These are phyloP conservation scores for Pythium angustatum DNA, from an alignment of 352 stramenopile species.

Conservation along the genomic window DNA sequence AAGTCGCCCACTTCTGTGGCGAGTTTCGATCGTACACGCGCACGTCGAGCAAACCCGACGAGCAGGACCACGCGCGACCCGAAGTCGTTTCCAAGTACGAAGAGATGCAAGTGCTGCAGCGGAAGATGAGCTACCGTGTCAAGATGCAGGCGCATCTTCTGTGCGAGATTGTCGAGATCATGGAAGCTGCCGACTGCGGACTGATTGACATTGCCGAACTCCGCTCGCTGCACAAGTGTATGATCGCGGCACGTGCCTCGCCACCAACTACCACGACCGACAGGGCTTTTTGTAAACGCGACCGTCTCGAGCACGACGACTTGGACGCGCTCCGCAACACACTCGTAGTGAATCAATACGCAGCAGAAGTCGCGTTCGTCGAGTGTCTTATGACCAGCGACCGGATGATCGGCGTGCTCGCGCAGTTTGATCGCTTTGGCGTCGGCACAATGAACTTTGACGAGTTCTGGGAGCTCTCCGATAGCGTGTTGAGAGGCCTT, in stretches of 20 bases:
- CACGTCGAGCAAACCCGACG: not conserved
- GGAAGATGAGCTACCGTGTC: constrained; percentile 32
- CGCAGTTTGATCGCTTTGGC: constrained; percentile 56
- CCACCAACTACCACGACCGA: not conserved
- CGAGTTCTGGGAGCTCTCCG: constrained; percentile 53
- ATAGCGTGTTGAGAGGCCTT: constrained; percentile 39
- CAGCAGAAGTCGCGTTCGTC: constrained; percentile 28
- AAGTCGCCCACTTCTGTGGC: constrained; percentile 38
- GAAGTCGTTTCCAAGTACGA: constrained; percentile 12
- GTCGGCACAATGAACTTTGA: constrained; percentile 61
- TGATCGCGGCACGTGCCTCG: not conserved
- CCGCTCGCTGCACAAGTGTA: constrained; percentile 45
- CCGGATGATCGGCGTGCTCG: constrained; percentile 39
- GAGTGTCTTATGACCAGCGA: constrained; percentile 48
- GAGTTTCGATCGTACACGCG: constrained; percentile 22
- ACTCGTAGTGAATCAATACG: constrained; percentile 1
- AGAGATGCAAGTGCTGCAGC: constrained; percentile 17
- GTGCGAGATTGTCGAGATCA: constrained; percentile 71
- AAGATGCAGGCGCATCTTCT: constrained; percentile 45
- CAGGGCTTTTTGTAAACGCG: not conserved
- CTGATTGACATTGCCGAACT: constrained; percentile 75
- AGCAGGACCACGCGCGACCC: constrained; percentile 4
- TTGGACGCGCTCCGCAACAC: not conserved
- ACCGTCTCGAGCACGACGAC: not conserved
- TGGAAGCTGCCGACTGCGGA: constrained; percentile 58